These are phyloP conservation scores for Flaveria bidentis DNA, from an alignment of 129 eudicot species.

Conservation along the genomic window DNA sequence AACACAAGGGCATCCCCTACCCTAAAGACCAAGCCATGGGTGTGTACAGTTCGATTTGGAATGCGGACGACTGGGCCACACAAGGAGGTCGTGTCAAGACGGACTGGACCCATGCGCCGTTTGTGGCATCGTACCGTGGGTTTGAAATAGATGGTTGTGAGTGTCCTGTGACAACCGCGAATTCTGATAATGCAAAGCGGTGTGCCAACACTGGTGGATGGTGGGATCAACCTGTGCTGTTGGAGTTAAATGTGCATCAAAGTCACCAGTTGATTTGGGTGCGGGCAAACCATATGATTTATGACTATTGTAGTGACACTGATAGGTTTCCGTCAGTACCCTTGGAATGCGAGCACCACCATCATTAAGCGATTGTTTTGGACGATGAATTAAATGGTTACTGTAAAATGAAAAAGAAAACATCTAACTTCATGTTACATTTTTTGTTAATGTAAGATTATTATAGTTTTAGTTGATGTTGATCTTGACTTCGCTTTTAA, in stretches of 20 bases:
- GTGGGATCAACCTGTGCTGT: slow-evolving; percentile 79
- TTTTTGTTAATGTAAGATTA: slow-evolving; percentile 25
- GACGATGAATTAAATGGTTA: background rate
- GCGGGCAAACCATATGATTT: slow-evolving; percentile 75
- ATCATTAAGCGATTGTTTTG: slow-evolving; percentile 33
- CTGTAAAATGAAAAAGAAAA: slow-evolving; percentile 22
- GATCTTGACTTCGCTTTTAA: slow-evolving; percentile 7
- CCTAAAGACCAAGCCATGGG: slow-evolving; percentile 95
- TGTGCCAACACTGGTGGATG: slow-evolving; percentile 63
- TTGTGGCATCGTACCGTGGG: slow-evolving; percentile 68
- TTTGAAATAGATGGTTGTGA: slow-evolving; percentile 74
- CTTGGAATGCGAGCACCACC: slow-evolving; percentile 77
- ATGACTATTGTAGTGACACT: slow-evolving; percentile 72
- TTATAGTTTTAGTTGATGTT: slow-evolving; percentile 2
- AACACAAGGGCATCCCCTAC: slow-evolving; percentile 79
- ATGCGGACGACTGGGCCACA: too few relatives aligned
- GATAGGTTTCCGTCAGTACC: slow-evolving; percentile 67
- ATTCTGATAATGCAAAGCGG: slow-evolving; percentile 46
- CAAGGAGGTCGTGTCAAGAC: too few relatives aligned
- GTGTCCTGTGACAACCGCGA: slow-evolving; percentile 54
- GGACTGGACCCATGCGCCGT: too few relatives aligned
- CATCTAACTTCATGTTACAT: slow-evolving; percentile 41
- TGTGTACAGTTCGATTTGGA: slow-evolving; percentile 95
- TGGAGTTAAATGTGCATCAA: slow-evolving; percentile 77
- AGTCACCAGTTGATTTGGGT: slow-evolving; percentile 89